Percentiles rank a stretch among this genome's conserved stretches.
Evolutionary conservation across 441 rosid genomes (phyloP).

Genomic region (Cnidoscolus chayamansa): DNA sequence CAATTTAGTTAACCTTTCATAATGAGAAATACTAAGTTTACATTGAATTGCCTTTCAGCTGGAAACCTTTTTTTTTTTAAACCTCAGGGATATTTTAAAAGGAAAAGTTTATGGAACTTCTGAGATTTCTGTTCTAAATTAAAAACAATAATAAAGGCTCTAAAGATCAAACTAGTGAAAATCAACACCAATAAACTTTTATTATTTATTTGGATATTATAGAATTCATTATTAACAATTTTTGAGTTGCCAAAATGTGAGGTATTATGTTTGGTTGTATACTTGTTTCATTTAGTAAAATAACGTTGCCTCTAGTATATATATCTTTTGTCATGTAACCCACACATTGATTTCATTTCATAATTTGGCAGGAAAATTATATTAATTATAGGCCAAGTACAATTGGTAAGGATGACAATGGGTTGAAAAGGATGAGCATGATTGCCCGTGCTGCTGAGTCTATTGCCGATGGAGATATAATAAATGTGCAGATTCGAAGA

Average conservation of each 20-base stretch:
- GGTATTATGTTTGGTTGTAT: background rate
- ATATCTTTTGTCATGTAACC: background rate
- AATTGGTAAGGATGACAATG: conserved; percentile 64
- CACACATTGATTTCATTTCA: background rate
- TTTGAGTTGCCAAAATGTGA: background rate
- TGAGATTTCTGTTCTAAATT: background rate
- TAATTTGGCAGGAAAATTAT: conserved; percentile 81
- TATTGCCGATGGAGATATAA: conserved; percentile 84
- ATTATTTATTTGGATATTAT: background rate
- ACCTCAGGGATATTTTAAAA: background rate
- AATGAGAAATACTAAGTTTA: no score
- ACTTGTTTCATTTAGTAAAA: background rate
- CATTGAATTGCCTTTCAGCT: background rate
- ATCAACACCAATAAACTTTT: background rate
- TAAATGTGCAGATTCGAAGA: conserved; percentile 94
- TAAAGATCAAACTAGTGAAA: background rate
- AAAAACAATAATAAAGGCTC: background rate
- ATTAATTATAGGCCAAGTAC: conserved; percentile 78
- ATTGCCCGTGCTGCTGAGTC: conserved; percentile 95
- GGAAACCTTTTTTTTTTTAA: no score
- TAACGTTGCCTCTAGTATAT: background rate
- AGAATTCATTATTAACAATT: background rate
- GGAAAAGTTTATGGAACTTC: background rate
- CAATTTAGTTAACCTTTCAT: background rate
- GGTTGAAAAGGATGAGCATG: conserved; percentile 65